Conservation (phyloP, 371 early-diverging fungal species). For the Astathelohania contejeani region DNA sequence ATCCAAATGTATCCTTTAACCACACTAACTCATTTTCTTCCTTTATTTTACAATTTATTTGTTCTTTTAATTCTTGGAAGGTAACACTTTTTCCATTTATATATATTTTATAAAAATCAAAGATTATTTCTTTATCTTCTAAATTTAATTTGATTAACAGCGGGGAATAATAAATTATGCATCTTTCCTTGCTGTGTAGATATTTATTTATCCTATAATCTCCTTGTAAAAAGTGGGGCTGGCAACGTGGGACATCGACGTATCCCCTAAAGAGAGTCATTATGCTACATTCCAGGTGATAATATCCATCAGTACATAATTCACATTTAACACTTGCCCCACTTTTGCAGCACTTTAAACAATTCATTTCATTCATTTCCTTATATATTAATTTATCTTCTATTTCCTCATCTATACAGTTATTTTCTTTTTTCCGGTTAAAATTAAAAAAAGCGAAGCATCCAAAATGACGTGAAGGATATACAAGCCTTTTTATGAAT, state of each 20-base stretch:
- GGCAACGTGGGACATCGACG: background rate
- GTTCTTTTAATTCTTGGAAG: background rate
- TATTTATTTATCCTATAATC: background rate
- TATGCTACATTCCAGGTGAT: conserved; percentile 1
- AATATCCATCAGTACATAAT: background rate
- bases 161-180: too few relatives aligned
- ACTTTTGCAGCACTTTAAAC: background rate
- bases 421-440: background rate
- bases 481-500: background rate
- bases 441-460: background rate
- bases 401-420: background rate
- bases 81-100: background rate
- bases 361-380: background rate
- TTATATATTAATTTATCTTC: background rate
- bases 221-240: background rate
- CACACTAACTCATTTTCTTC: background rate
- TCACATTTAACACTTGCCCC: background rate
- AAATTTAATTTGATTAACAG: too few relatives aligned
- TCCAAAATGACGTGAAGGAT: background rate
- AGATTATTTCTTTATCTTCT: background rate
- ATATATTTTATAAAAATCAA: background rate
- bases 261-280: background rate
- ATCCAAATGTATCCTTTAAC: background rate
- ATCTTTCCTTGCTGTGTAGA: background rate
- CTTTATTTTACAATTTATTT: background rate